Base-by-base conservation (phyloP, 2,329 filamentous ascomycete genomes). In the Fusarium austroafricanum region DNA sequence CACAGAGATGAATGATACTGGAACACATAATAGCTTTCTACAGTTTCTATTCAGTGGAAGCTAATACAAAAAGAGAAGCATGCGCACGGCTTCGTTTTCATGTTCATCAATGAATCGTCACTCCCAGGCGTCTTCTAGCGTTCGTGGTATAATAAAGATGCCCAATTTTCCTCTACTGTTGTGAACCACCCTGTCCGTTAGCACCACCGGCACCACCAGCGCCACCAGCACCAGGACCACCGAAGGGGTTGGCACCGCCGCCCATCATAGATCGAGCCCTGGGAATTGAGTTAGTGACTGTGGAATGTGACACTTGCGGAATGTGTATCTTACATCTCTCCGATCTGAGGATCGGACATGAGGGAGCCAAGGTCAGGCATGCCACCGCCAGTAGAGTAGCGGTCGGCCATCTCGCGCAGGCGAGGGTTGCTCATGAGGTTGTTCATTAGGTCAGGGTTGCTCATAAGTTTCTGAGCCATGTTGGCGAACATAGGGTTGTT, bases 381-480 rank as follows among this genome's bases (percentile, higher is more conserved):
- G 50, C 95, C 95, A 52, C 92, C 92, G 42, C 92, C 91, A 54
- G 84, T 83, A 64, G 87, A 88, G 76, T 97, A 94, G 73, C 87
- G 88, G 75, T 91, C 89, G 44, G 93, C 94, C 93, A 97, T 95
- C 77, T 96, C 89, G 57, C 92, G 87, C 65, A 98, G 82, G 65
- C 90, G 88, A 5, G 96, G 96, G 84, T 99, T 98, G 84, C 85
- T 93, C 94, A 99, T 97, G 60, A 99, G 81, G 79, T 94, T 96
- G 77, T 85, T 87, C 89, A 98, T 91, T 84, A 94, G 89, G 11
- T 97, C 92, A 0, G 96, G 96, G 82, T 99, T 97, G 82, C 89
- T 93, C 96, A 98, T 98, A 55, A 99, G 81, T 80, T 93, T 97
- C 84, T 97, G 93, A 6, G 96, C 96, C 94, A 98, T 97, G 82